Evolutionary conservation across 805 yeast species (phyloP).

Genomic region (Wickerhamomyces queroliae): DNA sequence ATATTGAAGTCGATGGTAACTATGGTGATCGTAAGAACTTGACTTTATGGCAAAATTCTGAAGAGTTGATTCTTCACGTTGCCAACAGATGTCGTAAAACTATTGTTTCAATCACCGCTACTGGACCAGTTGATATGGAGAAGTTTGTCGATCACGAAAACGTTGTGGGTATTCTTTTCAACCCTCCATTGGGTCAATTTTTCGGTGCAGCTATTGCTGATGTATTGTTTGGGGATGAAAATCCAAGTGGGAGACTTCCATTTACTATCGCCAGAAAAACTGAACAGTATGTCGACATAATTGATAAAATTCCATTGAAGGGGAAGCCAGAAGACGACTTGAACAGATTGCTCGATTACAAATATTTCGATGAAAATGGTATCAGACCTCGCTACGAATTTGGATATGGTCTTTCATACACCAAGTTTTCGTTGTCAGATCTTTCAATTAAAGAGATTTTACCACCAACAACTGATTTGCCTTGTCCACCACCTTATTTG

Average conservation of each 20-base stretch:
- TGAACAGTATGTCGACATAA: conserved; percentile 40
- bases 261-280: conserved; percentile 54
- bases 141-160: conserved; percentile 49
- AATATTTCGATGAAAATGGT: conserved; percentile 50
- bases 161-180: conserved; percentile 49
- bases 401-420: conserved; percentile 56
- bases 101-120: conserved; percentile 52
- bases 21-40: conserved; percentile 52
- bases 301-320: conserved; percentile 30
- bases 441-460: conserved; percentile 35
- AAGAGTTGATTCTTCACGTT: conserved; percentile 42
- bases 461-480: conserved; percentile 39
- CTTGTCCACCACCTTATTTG: conserved; percentile 39
- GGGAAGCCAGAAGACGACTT: conserved; percentile 31
- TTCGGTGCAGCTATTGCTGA: conserved; percentile 55
- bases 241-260: conserved; percentile 60
- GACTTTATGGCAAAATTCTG: conserved; percentile 53
- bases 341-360: conserved; percentile 42
- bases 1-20: conserved; percentile 49
- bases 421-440: conserved; percentile 31
- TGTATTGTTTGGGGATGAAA: conserved; percentile 52
- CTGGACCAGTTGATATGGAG: conserved; percentile 58
- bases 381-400: conserved; percentile 55
- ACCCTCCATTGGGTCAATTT: conserved; percentile 52
- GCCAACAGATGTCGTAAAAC: conserved; percentile 47